These are phyloP conservation scores for Asclepias syriaca DNA, from an alignment of 257 asterid species.

Conservation along the genomic window DNA sequence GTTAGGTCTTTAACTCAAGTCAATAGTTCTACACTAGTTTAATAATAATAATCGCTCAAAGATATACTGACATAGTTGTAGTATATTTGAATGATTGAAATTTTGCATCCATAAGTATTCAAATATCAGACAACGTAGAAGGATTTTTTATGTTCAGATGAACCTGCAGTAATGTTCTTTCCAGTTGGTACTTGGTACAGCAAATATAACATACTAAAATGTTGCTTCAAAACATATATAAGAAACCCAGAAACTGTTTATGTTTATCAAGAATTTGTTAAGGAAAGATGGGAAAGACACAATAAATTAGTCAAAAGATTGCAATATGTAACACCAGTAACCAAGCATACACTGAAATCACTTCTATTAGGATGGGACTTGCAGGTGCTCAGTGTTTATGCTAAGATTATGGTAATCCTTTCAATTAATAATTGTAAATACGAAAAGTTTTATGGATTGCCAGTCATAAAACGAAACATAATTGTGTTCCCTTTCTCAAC, in stretches of 20 bases:
- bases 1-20: too few relatives aligned
- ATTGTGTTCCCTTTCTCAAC: not conserved
- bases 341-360: not conserved
- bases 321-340: not conserved
- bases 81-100: too few relatives aligned
- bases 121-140: too few relatives aligned
- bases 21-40: too few relatives aligned
- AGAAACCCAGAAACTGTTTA: not conserved
- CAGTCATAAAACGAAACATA: not conserved
- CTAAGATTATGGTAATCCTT: too few relatives aligned
- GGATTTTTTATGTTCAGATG: not conserved
- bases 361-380: too few relatives aligned
- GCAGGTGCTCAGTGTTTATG: too few relatives aligned
- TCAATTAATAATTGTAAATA: not conserved
- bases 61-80: too few relatives aligned
- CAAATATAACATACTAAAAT: not conserved
- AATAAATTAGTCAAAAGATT: not conserved
- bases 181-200: not conserved
- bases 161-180: not conserved
- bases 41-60: too few relatives aligned
- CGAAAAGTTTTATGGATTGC: not conserved
- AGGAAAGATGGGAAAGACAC: not conserved
- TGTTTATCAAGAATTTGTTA: not conserved
- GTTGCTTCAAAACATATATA: not conserved
- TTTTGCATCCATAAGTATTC: too few relatives aligned